Evolutionary conservation across 164 flowering plant species (phyloP), one percentile per base, ranked within the genome.

Genomic region (Litsea cubeba): DNA sequence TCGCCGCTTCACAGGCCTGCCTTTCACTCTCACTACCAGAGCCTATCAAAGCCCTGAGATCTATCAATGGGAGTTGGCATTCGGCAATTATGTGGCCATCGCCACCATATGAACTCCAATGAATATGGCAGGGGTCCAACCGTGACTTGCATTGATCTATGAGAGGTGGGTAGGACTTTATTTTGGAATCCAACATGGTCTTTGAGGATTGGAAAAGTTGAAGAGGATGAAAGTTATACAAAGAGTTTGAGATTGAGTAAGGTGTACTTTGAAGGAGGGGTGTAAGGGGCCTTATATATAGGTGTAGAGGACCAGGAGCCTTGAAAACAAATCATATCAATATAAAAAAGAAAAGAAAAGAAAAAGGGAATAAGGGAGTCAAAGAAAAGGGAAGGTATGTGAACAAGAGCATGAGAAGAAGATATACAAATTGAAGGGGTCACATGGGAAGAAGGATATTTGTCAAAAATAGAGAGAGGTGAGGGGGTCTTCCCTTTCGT

Each of bases 31-130:
- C 68, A 20, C 78, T 71, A 3, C 49, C 11, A 57, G 84, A 76
- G 60, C 60, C 60, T 58, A 28, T 76, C 46, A 89, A 80, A 70
- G 79, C 80, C 15, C 75, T 26, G 7, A 91, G 87, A 74, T 91
- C 94, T 70, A 91, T 87, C 68, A 90, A 15, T 22, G 94, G 97
- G 24, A 88, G 88, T 28, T 87, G 84, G 62, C 91, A 87, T 78
- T 83, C 88, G 12, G 70, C 80, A 79, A 69, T 73, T 17, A 49
- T 30, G 30, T 22, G 58, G 28, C 50, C 23, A 1, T 17, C 72
- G 18, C 23, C 24, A 6, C 71, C 77, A 64, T 40, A 40, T 40
- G 46, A 40, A 40, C 46, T 40, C 46, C 46, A 40, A 1, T 7
- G 46, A 8, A 5, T 58, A 46, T 71, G 24, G 2, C 28, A 26